phyloP scores from a whole-genome alignment of 208 protist species.

The Wallacemonas collosoma region DNA sequence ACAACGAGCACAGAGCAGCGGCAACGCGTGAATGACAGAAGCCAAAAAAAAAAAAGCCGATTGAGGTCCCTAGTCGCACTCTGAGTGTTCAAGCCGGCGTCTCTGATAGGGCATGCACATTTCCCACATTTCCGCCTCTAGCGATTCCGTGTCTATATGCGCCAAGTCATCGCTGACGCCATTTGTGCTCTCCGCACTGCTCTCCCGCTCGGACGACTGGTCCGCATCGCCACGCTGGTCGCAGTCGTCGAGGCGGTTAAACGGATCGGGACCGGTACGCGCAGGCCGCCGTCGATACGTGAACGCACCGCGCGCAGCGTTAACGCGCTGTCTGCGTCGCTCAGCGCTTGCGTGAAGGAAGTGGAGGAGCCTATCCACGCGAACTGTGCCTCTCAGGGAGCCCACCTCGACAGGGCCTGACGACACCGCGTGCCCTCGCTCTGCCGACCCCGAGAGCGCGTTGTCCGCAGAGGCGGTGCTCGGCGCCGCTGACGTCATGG shows the following conservation, averaged over 20 bases:
- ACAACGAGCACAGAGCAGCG: too few species aligned
- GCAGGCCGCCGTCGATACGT: not conserved
- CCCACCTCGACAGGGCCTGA: too few species aligned
- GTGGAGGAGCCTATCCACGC: conserved; percentile 28
- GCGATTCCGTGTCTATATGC: not conserved
- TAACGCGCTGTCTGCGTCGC: conserved; percentile 28
- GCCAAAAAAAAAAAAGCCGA: too few species aligned
- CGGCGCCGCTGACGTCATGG: not conserved
- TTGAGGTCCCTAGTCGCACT: not conserved
- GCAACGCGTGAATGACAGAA: too few species aligned
- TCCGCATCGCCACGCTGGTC: not conserved
- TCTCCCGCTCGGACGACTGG: not conserved
- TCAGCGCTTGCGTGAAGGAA: conserved; percentile 38
- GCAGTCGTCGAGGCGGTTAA: not conserved
- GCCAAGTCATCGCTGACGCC: not conserved
- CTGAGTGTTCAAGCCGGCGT: not conserved
- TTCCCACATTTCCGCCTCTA: conserved; percentile 6
- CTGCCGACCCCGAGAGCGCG: too few species aligned
- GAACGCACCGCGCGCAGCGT: conserved; percentile 25
- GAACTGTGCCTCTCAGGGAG: conserved; percentile 6
- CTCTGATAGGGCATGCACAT: conserved; percentile 7
- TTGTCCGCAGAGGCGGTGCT: too few species aligned
- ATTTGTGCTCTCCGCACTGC: not conserved
- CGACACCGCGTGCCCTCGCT: too few species aligned
- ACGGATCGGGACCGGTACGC: not conserved